Percentiles rank a stretch among this genome's conserved stretches.
Evolutionary conservation across 2,329 filamentous ascomycete species (phyloP).

Genomic region (Colletotrichum eremochloae): DNA sequence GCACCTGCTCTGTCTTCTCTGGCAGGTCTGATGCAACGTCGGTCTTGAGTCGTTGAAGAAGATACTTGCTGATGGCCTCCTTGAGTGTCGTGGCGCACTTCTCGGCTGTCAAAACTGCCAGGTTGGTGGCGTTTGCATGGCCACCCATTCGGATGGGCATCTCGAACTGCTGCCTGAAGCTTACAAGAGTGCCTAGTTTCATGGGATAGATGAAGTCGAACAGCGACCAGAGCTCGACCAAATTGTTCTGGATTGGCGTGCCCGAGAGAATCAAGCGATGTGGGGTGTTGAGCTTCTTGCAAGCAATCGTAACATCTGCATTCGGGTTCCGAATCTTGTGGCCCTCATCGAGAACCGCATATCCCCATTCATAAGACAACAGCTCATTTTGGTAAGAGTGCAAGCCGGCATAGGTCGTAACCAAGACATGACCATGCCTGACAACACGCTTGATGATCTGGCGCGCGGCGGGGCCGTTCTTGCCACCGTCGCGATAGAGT

Average conservation of each 20-base stretch:
- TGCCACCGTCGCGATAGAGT: conserved; percentile 51
- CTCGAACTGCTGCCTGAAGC: conserved; percentile 92
- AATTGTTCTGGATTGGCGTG: conserved; percentile 97
- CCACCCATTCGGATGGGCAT: conserved; percentile 93
- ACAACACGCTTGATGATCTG: conserved; percentile 87
- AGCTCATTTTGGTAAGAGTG: conserved; percentile 90
- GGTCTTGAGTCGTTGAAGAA: conserved; percentile 91
- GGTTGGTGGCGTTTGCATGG: conserved; percentile 93
- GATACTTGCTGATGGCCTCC: conserved; percentile 91
- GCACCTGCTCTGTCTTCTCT: conserved; percentile 94
- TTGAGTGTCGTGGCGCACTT: conserved; percentile 95
- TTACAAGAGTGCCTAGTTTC: conserved; percentile 90
- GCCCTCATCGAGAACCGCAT: conserved; percentile 94
- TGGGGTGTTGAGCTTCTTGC: conserved; percentile 91
- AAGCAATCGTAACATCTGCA: conserved; percentile 92
- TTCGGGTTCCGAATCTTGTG: conserved; percentile 99
- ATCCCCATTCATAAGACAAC: conserved; percentile 89
- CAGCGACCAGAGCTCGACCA: conserved; percentile 94
- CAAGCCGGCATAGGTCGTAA: conserved; percentile 96
- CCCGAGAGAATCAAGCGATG: conserved; percentile 95
- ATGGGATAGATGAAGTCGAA: conserved; percentile 99
- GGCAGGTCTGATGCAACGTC: conserved; percentile 95
- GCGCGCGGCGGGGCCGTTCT: conserved; percentile 73
- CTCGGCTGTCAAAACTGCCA: conserved; percentile 94
- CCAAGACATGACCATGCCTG: conserved; percentile 88